Evolutionary conservation across 2,329 filamentous ascomycete species (phyloP).

Genomic region (Simplicillium sp.): DNA sequence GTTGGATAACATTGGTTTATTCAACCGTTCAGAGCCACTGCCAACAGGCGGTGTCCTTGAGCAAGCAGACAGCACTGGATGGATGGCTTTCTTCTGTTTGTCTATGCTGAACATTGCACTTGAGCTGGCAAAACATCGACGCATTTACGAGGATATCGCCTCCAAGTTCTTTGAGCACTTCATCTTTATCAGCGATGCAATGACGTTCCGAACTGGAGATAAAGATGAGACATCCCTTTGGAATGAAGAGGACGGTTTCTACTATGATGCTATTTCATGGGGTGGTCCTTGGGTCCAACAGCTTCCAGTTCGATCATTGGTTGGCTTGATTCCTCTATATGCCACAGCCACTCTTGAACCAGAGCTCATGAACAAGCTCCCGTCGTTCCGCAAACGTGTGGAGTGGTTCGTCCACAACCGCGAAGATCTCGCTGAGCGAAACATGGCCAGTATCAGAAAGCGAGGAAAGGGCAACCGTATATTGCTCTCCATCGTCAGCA

Average conservation of each 20-base stretch:
- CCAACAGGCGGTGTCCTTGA: conserved; percentile 90
- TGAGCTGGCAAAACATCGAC: conserved; percentile 88
- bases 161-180: conserved; percentile 99
- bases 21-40: conserved; percentile 91
- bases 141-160: conserved; percentile 92
- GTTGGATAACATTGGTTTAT: conserved; percentile 92
- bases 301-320: conserved; percentile 81
- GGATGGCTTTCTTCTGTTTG: conserved; percentile 97
- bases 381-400: conserved; percentile 84
- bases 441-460: conserved; percentile 87
- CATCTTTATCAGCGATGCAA: conserved; percentile 93
- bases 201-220: conserved; percentile 69
- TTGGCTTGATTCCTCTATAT: conserved; percentile 88
- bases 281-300: conserved; percentile 90
- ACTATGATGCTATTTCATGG: conserved; percentile 97
- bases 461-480: conserved; percentile 86
- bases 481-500: conserved; percentile 82
- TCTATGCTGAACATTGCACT: conserved; percentile 96
- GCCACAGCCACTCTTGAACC: conserved; percentile 88
- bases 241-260: conserved; percentile 96
- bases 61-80: conserved; percentile 94
- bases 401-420: conserved; percentile 92
- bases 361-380: conserved; percentile 83
- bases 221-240: conserved; percentile 76
- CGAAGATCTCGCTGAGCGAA: conserved; percentile 78